phyloP scores from a whole-genome alignment of 2,329 filamentous ascomycete species.

The Fusarium equiseti region DNA sequence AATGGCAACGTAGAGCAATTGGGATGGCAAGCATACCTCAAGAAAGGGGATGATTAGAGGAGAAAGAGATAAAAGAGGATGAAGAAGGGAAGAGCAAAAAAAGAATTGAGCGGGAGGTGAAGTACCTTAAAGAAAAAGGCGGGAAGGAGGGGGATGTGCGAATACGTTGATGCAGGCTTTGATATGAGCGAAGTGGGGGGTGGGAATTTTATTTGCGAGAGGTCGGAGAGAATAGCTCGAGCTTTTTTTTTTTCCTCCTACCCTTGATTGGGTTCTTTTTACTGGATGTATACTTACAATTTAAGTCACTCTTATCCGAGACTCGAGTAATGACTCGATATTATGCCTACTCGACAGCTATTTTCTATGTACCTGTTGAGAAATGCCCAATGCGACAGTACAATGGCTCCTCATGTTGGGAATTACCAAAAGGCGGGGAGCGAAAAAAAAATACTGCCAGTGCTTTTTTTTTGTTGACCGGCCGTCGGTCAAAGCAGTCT shows the following conservation, averaged over 20 bases:
- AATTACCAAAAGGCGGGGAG: slow-evolving; percentile 12
- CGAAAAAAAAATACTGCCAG: slow-evolving; percentile 15
- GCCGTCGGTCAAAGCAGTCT: slow-evolving; percentile 39
- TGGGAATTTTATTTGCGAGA: slow-evolving; percentile 35
- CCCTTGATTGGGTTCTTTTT: background rate
- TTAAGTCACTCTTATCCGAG: slow-evolving; percentile 13
- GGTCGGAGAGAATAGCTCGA: slow-evolving; percentile 23
- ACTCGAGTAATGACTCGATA: slow-evolving; percentile 22
- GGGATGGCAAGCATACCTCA: slow-evolving; percentile 17
- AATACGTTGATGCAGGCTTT: slow-evolving; percentile 47
- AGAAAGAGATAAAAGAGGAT: slow-evolving; percentile 22
- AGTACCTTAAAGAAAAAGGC: slow-evolving; percentile 46
- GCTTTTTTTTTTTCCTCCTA: background rate
- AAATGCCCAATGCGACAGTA: slow-evolving; percentile 25
- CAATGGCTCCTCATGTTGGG: slow-evolving; percentile 10
- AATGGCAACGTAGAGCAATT: slow-evolving; percentile 14
- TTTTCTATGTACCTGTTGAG: slow-evolving; percentile 17
- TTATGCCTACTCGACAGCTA: background rate
- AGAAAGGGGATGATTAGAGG: slow-evolving; percentile 22
- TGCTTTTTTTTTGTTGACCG: slow-evolving; percentile 33
- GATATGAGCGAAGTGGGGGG: slow-evolving; percentile 42
- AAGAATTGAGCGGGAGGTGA: slow-evolving; percentile 48
- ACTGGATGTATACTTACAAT: background rate
- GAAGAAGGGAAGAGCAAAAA: slow-evolving; percentile 34
- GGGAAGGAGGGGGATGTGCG: slow-evolving; percentile 48